Percentiles rank a stretch among this genome's conserved stretches.
phyloP scores from a whole-genome alignment of 768 basidiomycete genomes.

The Lentinula raphanica region DNA sequence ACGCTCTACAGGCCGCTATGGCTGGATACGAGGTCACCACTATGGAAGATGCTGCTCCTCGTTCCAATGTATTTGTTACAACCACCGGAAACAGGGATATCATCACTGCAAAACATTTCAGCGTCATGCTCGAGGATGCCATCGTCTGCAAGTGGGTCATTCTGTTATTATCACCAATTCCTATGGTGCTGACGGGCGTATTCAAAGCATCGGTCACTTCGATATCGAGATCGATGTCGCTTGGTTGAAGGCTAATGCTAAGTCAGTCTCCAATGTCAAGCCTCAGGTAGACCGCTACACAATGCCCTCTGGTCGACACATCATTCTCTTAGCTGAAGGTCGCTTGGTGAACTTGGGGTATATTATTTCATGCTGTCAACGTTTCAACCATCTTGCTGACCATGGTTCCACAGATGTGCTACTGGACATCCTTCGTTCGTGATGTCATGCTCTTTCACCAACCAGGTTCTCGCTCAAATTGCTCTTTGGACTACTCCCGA shows the following conservation, averaged over 20 bases:
- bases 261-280: constrained; percentile 83
- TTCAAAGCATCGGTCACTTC: constrained; percentile 73
- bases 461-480: constrained; percentile 98
- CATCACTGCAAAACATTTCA: constrained; percentile 88
- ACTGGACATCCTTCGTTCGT: constrained; percentile 99
- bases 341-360: constrained; percentile 98
- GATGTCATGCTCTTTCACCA: constrained; percentile 99
- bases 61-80: constrained; percentile 91
- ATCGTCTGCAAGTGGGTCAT: constrained; percentile 89
- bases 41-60: constrained; percentile 94
- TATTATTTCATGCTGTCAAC: constrained; percentile 19
- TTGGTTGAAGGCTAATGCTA: constrained; percentile 94
- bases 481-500: constrained; percentile 92
- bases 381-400: constrained; percentile 6
- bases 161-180: background rate
- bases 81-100: constrained; percentile 99
- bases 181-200: constrained; percentile 2
- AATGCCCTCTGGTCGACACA: constrained; percentile 86
- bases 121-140: constrained; percentile 94
- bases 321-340: constrained; percentile 96
- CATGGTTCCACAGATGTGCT: constrained; percentile 59
- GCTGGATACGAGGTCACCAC: constrained; percentile 98
- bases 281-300: constrained; percentile 99
- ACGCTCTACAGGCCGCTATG: constrained; percentile 99
- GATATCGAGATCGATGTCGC: constrained; percentile 94